Conservation (phyloP, 2,329 filamentous ascomycete genomes). For the Fusarium circinatum region DNA sequence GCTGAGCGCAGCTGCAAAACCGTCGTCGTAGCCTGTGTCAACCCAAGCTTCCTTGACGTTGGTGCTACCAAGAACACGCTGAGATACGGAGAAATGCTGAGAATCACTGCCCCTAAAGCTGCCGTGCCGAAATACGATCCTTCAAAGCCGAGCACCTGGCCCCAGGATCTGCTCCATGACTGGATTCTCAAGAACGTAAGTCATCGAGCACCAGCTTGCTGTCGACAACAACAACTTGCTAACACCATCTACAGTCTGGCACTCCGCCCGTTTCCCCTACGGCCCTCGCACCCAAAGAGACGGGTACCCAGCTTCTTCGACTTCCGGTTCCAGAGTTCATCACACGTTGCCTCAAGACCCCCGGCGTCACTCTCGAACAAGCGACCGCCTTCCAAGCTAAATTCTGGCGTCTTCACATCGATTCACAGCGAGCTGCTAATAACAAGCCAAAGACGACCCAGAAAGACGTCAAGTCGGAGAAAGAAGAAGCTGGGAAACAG, state of each 20-base stretch:
- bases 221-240: neutral
- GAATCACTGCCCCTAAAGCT: constrained; percentile 49
- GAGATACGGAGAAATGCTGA: constrained; percentile 59
- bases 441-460: neutral
- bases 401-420: constrained; percentile 55
- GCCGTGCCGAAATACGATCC: constrained; percentile 40
- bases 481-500: neutral
- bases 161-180: constrained; percentile 49
- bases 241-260: constrained; percentile 49
- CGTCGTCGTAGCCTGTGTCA: constrained; percentile 59
- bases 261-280: constrained; percentile 47
- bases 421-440: constrained; percentile 45
- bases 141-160: constrained; percentile 52
- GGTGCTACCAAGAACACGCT: constrained; percentile 60
- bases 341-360: constrained; percentile 52
- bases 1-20: constrained; percentile 54
- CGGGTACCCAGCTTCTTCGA: constrained; percentile 54
- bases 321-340: constrained; percentile 54
- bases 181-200: constrained; percentile 57
- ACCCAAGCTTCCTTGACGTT: constrained; percentile 57
- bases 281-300: constrained; percentile 53
- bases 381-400: constrained; percentile 55
- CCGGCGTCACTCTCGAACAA: constrained; percentile 50
- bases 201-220: neutral
- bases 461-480: neutral